Conservation (phyloP, 495 filamentous ascomycete species). For the Penicillium cosmopolitanum region DNA sequence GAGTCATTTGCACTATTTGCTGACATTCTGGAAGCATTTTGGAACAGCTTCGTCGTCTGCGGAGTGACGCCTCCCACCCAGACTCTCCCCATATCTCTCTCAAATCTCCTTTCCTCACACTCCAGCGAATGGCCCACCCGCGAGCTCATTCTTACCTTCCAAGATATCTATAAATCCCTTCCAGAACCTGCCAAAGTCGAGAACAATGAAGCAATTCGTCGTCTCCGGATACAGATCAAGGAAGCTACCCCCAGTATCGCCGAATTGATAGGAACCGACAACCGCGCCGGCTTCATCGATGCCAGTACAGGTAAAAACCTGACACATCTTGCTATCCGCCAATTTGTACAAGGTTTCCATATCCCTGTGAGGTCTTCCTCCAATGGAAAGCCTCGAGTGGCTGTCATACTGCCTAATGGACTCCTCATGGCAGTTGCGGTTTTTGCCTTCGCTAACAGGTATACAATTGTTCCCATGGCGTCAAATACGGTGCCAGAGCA, state of each 20-base stretch:
- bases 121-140: slow-evolving; percentile 14
- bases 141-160: slow-evolving; percentile 14
- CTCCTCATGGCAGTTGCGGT: slow-evolving; percentile 22
- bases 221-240: slow-evolving; percentile 19
- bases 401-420: slow-evolving; percentile 26
- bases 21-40: slow-evolving; percentile 12
- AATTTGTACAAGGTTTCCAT: slow-evolving; percentile 21
- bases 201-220: slow-evolving; percentile 12
- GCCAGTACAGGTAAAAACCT: slow-evolving; percentile 12
- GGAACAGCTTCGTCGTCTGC: slow-evolving; percentile 20
- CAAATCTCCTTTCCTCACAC: slow-evolving; percentile 14
- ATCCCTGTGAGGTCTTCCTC: slow-evolving; percentile 13
- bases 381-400: slow-evolving; percentile 25
- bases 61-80: slow-evolving; percentile 19
- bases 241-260: slow-evolving; percentile 11
- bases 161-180: slow-evolving; percentile 21
- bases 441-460: slow-evolving; percentile 22
- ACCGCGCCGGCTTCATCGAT: slow-evolving; percentile 21
- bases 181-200: slow-evolving; percentile 16
- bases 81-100: slow-evolving; percentile 13
- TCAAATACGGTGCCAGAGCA: slow-evolving; percentile 25
- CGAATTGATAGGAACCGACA: slow-evolving; percentile 18
- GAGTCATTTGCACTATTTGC: neutral
- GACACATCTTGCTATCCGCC: slow-evolving; percentile 18
- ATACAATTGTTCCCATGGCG: slow-evolving; percentile 28